These are phyloP conservation scores for Thalassiosira exigua DNA, from an alignment of 352 stramenopile species.

Conservation along the genomic window DNA sequence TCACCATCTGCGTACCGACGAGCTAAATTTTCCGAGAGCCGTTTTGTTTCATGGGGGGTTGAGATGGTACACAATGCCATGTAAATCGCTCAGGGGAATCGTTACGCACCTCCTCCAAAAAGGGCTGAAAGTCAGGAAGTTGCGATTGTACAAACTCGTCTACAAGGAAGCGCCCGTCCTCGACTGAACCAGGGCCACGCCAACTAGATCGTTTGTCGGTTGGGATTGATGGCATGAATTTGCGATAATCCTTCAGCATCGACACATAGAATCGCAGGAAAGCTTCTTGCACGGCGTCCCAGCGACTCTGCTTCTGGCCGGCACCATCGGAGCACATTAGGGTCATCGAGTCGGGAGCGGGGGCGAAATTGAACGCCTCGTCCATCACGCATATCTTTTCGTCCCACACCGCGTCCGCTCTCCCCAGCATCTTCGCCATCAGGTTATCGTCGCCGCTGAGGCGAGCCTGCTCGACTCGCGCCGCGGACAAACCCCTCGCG, in stretches of 20 bases:
- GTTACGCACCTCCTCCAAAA: constrained; percentile 73
- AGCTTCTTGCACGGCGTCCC: constrained; percentile 84
- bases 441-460: constrained; percentile 50
- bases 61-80: too few relatives aligned
- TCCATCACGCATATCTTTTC: constrained; percentile 69
- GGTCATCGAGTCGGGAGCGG: constrained; percentile 58
- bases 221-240: constrained; percentile 63
- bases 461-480: constrained; percentile 56
- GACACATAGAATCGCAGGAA: constrained; percentile 86
- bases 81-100: too few relatives aligned
- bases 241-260: constrained; percentile 83
- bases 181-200: constrained; percentile 30
- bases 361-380: constrained; percentile 71
- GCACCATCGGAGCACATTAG: neutral
- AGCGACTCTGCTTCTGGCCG: constrained; percentile 64
- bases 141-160: constrained; percentile 70
- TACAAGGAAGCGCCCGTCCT: constrained; percentile 28
- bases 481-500: constrained; percentile 58
- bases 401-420: constrained; percentile 63
- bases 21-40: too few relatives aligned
- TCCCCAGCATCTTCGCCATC: constrained; percentile 29
- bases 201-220: constrained; percentile 33
- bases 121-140: constrained; percentile 66
- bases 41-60: too few relatives aligned
- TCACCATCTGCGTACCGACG: neutral